Evolutionary conservation across 2,329 filamentous ascomycete species (phyloP).

Genomic region (Aspergillus ochraceoroseus): DNA sequence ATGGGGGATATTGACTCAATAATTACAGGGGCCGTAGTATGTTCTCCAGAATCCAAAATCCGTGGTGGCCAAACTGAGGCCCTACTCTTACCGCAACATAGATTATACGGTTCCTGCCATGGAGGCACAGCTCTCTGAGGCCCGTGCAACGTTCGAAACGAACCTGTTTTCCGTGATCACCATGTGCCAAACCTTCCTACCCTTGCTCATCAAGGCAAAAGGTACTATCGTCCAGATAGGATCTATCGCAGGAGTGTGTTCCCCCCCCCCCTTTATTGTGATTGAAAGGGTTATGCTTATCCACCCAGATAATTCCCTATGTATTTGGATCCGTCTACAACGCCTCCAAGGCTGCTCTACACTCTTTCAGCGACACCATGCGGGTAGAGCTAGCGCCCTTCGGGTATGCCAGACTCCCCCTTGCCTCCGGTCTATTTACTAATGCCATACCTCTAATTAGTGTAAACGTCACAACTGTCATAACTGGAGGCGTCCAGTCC

Average conservation of each 20-base stretch:
- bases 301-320: conserved; percentile 39
- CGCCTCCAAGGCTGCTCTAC: conserved; percentile 56
- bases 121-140: conserved; percentile 50
- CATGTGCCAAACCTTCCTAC: conserved; percentile 54
- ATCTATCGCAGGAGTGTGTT: conserved; percentile 40
- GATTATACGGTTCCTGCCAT: conserved; percentile 56
- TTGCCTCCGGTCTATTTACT: background rate
- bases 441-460: conserved; percentile 26
- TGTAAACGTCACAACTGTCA: conserved; percentile 50
- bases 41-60: conserved; percentile 7
- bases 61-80: background rate
- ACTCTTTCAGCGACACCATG: conserved; percentile 55
- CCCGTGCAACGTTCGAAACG: conserved; percentile 47
- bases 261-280: background rate
- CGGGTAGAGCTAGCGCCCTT: conserved; percentile 54
- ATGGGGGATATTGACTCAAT: too few species aligned
- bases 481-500: conserved; percentile 58
- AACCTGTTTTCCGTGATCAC: conserved; percentile 57
- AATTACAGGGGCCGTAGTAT: conserved; percentile 32
- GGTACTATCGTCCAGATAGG: conserved; percentile 47
- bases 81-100: conserved; percentile 18
- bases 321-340: conserved; percentile 51
- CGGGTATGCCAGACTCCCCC: conserved; percentile 28
- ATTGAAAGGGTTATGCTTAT: conserved; percentile 1
- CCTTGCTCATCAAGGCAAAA: conserved; percentile 47